Evolutionary conservation across 495 filamentous ascomycete species (phyloP).

Genomic region (Xeromyces bisporus): DNA sequence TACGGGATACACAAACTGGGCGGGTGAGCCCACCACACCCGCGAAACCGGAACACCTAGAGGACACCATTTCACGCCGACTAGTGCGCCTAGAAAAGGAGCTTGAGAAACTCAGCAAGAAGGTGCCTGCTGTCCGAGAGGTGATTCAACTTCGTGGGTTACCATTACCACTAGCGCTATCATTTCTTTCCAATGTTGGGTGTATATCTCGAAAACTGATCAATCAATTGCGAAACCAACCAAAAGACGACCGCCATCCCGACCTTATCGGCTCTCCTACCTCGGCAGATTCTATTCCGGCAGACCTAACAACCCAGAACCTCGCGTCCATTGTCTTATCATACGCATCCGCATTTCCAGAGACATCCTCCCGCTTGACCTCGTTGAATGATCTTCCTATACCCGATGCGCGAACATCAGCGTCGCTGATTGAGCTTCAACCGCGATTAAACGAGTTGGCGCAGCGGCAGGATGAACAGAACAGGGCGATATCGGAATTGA

Average conservation of each 20-base stretch:
- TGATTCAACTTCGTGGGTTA: conserved; percentile 31
- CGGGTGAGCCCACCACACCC: conserved; percentile 22
- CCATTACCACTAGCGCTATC: no score
- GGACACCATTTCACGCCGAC: conserved; percentile 32
- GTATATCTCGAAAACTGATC: no score
- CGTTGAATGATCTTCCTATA: conserved; percentile 59
- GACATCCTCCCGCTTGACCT: conserved; percentile 63
- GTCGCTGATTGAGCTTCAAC: conserved; percentile 48
- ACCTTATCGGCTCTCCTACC: conserved; percentile 32
- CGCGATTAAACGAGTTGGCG: conserved; percentile 51
- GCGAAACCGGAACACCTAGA: conserved; percentile 22
- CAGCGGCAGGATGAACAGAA: conserved; percentile 52
- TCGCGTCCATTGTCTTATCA: conserved; percentile 54
- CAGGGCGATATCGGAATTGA: conserved; percentile 51
- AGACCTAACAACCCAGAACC: conserved; percentile 24
- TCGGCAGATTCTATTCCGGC: conserved; percentile 14
- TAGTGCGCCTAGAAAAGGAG: conserved; percentile 47
- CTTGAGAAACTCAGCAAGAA: conserved; percentile 31
- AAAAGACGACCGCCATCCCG: conserved; percentile 39
- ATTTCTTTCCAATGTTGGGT: no score
- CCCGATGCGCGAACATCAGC: conserved; percentile 52
- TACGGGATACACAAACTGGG: conserved; percentile 37
- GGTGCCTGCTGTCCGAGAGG: conserved; percentile 31
- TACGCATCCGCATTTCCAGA: conserved; percentile 58
- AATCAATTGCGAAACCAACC: no score